phyloP scores from a whole-genome alignment of 2,329 filamentous ascomycete species.

The Eutypa lata region DNA sequence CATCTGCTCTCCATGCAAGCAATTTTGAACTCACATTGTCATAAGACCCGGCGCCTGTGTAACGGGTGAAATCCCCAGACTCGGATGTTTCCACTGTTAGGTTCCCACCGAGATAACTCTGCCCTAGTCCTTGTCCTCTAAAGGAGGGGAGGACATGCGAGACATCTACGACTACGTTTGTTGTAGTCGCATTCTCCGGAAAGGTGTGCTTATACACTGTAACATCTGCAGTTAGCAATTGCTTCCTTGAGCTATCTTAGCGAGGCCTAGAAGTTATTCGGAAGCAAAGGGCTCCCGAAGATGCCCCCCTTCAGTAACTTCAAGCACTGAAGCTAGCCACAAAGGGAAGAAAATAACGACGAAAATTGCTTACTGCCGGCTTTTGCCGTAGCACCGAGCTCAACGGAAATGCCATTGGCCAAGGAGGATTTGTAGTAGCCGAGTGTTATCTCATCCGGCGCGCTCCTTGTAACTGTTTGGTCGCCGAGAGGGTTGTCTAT shows the following conservation, averaged over 20 bases:
- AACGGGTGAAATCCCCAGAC: constrained; percentile 34
- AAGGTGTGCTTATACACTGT: constrained; percentile 64
- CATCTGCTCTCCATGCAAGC: background rate
- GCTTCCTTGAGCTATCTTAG: no score
- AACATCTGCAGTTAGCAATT: no score
- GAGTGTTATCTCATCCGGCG: constrained; percentile 49
- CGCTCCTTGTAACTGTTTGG: constrained; percentile 52
- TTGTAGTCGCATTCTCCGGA: constrained; percentile 34
- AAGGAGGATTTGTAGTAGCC: constrained; percentile 60
- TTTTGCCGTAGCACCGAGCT: constrained; percentile 54
- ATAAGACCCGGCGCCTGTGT: constrained; percentile 60
- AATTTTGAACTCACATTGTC: constrained; percentile 47
- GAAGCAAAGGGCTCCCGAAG: no score
- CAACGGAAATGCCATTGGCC: constrained; percentile 52
- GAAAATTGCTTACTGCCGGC: no score
- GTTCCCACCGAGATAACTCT: constrained; percentile 59
- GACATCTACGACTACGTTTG: constrained; percentile 59
- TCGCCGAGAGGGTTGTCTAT: constrained; percentile 53
- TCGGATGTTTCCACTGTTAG: constrained; percentile 49
- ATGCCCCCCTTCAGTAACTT: no score
- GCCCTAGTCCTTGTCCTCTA: constrained; percentile 57
- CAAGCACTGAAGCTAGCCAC: no score
- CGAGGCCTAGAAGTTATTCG: no score
- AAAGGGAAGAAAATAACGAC: no score
- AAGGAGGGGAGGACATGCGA: constrained; percentile 64